Conservation (phyloP, 192 early-diverging fungal species). For the Dissophora globulifera region DNA sequence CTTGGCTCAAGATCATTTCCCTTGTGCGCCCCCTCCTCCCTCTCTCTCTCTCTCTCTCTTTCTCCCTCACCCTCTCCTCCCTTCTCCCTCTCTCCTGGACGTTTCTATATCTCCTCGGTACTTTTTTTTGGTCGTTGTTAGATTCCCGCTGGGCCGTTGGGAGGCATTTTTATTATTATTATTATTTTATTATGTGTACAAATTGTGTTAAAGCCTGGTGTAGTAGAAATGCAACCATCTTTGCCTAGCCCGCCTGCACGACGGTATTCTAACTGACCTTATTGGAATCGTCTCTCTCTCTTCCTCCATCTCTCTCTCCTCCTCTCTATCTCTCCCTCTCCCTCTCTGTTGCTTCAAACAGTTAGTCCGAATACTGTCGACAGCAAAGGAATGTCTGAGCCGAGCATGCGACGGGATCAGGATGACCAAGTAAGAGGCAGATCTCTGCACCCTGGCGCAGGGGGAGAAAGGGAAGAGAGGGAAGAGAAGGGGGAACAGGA, state of each 20-base stretch:
- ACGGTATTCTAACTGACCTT: not conserved
- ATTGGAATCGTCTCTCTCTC: not conserved
- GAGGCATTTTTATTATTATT: not conserved
- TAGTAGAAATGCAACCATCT: no score
- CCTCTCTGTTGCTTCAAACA: conserved; percentile 3
- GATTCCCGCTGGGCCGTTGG: no score
- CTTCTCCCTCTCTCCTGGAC: not conserved
- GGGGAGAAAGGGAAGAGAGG: no score
- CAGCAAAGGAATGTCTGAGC: conserved; percentile 19
- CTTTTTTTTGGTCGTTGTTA: not conserved
- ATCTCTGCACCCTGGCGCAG: not conserved
- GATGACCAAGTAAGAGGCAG: conserved; percentile 1
- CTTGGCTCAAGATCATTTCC: no score
- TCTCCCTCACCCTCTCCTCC: not conserved
- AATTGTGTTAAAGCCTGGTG: not conserved
- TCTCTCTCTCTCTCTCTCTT: conserved; percentile 1
- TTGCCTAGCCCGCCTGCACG: no score
- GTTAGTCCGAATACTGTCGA: not conserved
- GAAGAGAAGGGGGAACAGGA: no score
- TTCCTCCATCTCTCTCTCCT: not conserved
- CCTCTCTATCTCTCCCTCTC: not conserved
- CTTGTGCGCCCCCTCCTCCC: not conserved
- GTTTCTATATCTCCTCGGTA: not conserved
- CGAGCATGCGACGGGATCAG: conserved; percentile 13
- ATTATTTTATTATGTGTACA: not conserved